These are phyloP conservation scores for Lolium rigidum DNA, from an alignment of 176 grass and related monocot species.

Conservation along the genomic window DNA sequence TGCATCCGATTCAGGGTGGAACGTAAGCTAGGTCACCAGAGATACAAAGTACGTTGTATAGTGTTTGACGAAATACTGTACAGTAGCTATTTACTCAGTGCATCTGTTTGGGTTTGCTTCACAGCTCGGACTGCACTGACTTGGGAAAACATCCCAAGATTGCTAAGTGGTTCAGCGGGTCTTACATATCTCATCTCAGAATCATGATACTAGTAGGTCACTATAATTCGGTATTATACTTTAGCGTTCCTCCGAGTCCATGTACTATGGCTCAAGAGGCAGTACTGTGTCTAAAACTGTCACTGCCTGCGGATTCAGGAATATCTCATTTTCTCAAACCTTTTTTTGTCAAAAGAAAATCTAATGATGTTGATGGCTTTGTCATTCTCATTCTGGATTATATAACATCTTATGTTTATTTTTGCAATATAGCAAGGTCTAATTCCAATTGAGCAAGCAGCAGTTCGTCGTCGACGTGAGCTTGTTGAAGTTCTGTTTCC, in stretches of 20 bases:
- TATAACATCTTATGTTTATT: neutral
- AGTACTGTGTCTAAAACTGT: neutral
- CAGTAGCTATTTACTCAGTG: neutral
- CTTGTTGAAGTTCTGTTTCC: constrained; percentile 50
- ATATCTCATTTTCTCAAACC: neutral
- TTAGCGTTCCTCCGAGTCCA: neutral
- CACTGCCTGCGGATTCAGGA: neutral
- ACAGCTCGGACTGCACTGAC: neutral
- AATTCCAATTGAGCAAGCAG: constrained; percentile 43
- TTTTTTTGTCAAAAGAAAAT: neutral
- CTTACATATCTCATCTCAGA: no score
- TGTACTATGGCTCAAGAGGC: no score
- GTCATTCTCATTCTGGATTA: neutral
- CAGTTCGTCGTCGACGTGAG: constrained; percentile 4
- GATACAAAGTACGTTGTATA: neutral
- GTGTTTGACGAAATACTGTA: neutral
- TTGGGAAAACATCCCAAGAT: neutral
- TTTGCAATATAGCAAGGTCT: constrained; percentile 19
- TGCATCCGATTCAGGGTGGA: no score
- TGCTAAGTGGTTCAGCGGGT: no score
- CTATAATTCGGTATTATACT: neutral
- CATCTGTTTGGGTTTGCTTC: neutral
- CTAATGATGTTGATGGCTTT: neutral
- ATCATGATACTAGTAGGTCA: no score
- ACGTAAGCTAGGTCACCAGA: no score